These are phyloP conservation scores for Hirschfeldia incana DNA, from an alignment of 345 rosid genomes.

Conservation along the genomic window DNA sequence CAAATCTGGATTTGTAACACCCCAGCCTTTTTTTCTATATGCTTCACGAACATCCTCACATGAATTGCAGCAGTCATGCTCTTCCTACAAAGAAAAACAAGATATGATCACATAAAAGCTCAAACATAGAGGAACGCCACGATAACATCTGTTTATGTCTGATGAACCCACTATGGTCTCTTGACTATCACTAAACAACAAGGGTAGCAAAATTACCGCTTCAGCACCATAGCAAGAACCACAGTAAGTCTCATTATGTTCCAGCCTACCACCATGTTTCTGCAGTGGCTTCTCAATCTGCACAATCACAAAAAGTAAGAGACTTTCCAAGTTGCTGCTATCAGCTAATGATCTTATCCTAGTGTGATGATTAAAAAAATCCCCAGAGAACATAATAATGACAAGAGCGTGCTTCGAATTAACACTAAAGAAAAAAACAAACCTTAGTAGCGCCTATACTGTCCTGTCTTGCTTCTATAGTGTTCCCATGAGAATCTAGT, in stretches of 20 bases:
- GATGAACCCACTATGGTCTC: not conserved
- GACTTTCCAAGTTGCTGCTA: not conserved
- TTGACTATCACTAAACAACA: slow-evolving; percentile 16
- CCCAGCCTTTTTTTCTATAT: slow-evolving; percentile 95
- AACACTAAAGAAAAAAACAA: not conserved
- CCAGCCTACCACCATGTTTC: slow-evolving; percentile 96
- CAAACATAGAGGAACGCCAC: not conserved
- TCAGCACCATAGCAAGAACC: slow-evolving; percentile 97
- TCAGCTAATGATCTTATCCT: not conserved
- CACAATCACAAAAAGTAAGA: slow-evolving; percentile 30
- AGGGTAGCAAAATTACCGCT: slow-evolving; percentile 46
- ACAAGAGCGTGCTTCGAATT: not conserved
- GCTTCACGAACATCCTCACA: slow-evolving; percentile 98
- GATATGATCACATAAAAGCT: not conserved
- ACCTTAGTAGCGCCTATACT: slow-evolving; percentile 94
- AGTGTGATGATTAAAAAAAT: too few relatives aligned
- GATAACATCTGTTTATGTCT: slow-evolving; percentile 2
- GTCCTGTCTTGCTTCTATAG: slow-evolving; percentile 76
- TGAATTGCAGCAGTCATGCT: slow-evolving; percentile 81
- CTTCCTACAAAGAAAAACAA: slow-evolving; percentile 46
- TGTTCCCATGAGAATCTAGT: slow-evolving; percentile 71
- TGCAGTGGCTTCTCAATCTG: slow-evolving; percentile 94
- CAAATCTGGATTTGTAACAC: slow-evolving; percentile 70
- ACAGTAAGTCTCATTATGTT: slow-evolving; percentile 92
- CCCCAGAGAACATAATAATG: not conserved